Conservation (phyloP, 768 basidiomycete genomes). For the Mycena pura region DNA sequence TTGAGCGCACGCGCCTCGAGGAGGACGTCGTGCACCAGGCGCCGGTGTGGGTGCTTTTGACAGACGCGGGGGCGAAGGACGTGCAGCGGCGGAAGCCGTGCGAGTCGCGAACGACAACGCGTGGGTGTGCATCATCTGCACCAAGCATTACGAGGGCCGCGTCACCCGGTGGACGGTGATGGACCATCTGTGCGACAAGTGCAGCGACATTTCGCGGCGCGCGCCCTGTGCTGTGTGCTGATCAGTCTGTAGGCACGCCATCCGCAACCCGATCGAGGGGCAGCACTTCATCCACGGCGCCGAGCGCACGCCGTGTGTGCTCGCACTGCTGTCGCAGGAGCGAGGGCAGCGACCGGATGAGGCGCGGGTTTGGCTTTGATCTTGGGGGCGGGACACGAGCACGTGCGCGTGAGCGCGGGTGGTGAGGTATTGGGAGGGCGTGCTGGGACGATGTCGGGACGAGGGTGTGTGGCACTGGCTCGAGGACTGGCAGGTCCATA, state of each 20-base stretch:
- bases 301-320: slow-evolving; percentile 18
- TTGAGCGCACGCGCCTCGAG: slow-evolving; percentile 3
- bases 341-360: too few relatives aligned
- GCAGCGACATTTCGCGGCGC: too few relatives aligned
- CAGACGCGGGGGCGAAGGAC: slow-evolving; percentile 23
- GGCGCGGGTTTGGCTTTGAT: too few relatives aligned
- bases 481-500: too few relatives aligned
- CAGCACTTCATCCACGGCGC: slow-evolving; percentile 11
- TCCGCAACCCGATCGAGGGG: not conserved
- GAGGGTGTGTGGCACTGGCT: too few relatives aligned
- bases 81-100: slow-evolving; percentile 8
- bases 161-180: slow-evolving; percentile 8
- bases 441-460: too few relatives aligned
- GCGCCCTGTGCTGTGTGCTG: not conserved
- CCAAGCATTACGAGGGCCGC: slow-evolving; percentile 23
- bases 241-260: slow-evolving; percentile 15
- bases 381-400: too few relatives aligned
- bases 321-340: slow-evolving; percentile 12
- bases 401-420: too few relatives aligned
- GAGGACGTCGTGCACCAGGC: slow-evolving; percentile 3
- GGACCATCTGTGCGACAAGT: slow-evolving; percentile 9
- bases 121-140: slow-evolving; percentile 27
- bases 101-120: slow-evolving; percentile 8
- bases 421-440: too few relatives aligned
- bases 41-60: slow-evolving; percentile 23